Base-by-base conservation (phyloP, 129 eudicot genomes). In the Tagetes patula region DNA sequence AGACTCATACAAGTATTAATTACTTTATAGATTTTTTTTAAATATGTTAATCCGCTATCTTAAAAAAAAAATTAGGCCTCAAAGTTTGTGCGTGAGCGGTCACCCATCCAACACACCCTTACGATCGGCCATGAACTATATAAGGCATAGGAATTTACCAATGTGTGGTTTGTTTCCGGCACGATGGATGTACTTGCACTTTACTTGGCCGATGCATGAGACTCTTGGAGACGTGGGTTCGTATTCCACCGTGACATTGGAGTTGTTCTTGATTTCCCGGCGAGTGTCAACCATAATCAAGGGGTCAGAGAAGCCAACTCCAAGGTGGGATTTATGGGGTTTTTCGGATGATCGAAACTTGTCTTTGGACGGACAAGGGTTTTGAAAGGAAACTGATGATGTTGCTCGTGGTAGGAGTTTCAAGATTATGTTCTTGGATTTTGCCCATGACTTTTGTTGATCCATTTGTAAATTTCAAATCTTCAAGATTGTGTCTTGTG, bases 131-230 rank as follows among this genome's bases (percentile, higher is more conserved):
- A 20, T 20, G 27, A 20, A 20, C 27, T 20, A 20, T 20, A 20
- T 20, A 20, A 20, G 27, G 27, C 27, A 20, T 20, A 20, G 27
- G 27, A 20, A 20, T 20, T 20, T 20, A 20, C 27, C 27, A 20
- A 20, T 20, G 27, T 20, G 67, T 42, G 43, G 54, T 48, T 69
- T 71, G 67, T 27, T 65, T 78, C 53, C 53, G 82, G 58, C 58
- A 32, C 6, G 58, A 12, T 14, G 8, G 8, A 4, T 59, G 61
- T 65, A 41, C 90, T 93, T 87, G 84, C 77, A 78, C 89, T 87
- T 93, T 77, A 89, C 79, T 38, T 83, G 91, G 8, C 98, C 98
- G 87, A 89, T 87, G 78, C 98, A 93, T 3, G 95, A 87, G 50
- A 93, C 86, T 68, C 86, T 81, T 0, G 96, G 96, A 0, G 96